These are phyloP conservation scores for Tardiomyces blankii DNA, from an alignment of 1,139 yeast genomes.

Conservation along the genomic window DNA sequence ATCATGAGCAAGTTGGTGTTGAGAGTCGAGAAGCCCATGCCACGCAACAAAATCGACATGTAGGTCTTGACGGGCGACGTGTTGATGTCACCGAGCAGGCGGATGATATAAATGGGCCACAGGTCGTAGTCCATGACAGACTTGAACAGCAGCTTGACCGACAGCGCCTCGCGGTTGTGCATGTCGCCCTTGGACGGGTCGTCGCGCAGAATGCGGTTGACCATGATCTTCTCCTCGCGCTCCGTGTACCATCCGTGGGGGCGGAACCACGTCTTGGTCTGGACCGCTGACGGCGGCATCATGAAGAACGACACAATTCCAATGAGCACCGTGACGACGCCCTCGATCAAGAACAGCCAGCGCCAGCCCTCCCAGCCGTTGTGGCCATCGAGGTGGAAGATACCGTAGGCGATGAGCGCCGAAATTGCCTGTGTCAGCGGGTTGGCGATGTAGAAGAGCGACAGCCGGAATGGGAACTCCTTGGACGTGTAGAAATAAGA, in stretches of 20 bases:
- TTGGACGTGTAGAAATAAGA: constrained; percentile 41
- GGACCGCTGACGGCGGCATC: constrained; percentile 47
- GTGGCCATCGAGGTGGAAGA: constrained; percentile 38
- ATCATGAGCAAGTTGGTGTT: constrained; percentile 45
- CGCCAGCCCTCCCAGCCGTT: constrained; percentile 46
- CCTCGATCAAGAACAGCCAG: constrained; percentile 51
- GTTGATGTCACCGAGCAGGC: constrained; percentile 35
- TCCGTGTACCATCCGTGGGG: constrained; percentile 51
- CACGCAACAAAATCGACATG: constrained; percentile 39
- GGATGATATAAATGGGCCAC: constrained; percentile 46
- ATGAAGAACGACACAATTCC: constrained; percentile 39
- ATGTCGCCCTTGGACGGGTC: constrained; percentile 60
- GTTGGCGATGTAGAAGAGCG: constrained; percentile 28
- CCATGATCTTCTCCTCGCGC: constrained; percentile 47
- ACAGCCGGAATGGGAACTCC: constrained; percentile 39
- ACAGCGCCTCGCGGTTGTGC: constrained; percentile 51
- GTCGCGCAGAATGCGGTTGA: constrained; percentile 48
- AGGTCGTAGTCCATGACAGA: constrained; percentile 42
- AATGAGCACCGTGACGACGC: constrained; percentile 37
- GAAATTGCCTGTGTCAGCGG: constrained; percentile 4
- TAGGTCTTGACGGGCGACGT: constrained; percentile 35
- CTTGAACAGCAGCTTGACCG: constrained; percentile 29
- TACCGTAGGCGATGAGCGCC: constrained; percentile 49
- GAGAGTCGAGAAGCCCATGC: constrained; percentile 46
- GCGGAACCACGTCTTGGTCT: constrained; percentile 40